Evolutionary conservation across 1,139 yeast genomes (phyloP).

Genomic region (Ogataea hybrid): DNA sequence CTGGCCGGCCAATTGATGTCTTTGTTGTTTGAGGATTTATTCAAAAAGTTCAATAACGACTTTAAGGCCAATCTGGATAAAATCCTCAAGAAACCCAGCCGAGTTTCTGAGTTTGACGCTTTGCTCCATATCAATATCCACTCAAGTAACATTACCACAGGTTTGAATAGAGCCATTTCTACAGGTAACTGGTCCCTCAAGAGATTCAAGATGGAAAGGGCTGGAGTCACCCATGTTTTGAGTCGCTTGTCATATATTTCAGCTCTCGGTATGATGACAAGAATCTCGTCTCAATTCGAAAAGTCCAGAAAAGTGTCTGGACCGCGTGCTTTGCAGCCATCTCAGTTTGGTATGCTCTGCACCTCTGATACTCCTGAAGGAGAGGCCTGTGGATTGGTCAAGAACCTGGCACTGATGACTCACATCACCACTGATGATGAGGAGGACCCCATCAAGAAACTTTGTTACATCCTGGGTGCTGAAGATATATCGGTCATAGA

Average conservation of each 20-base stretch:
- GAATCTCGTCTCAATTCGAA: constrained; percentile 97
- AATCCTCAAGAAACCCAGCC: constrained; percentile 86
- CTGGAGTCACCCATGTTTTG: constrained; percentile 97
- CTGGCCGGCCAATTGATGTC: constrained; percentile 98
- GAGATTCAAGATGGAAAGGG: constrained; percentile 99
- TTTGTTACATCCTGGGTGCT: constrained; percentile 84
- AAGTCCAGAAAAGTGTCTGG: constrained; percentile 98
- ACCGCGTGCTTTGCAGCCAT: constrained; percentile 98
- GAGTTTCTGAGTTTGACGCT: constrained; percentile 96
- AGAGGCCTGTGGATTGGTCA: constrained; percentile 98
- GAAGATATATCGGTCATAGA: constrained; percentile 82
- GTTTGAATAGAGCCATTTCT: constrained; percentile 93
- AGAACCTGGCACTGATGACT: constrained; percentile 95
- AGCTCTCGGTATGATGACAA: constrained; percentile 99
- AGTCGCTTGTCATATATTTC: constrained; percentile 89
- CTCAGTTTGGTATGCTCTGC: constrained; percentile 98
- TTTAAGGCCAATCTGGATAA: constrained; percentile 94
- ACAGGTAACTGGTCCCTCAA: constrained; percentile 99
- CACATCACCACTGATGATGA: constrained; percentile 99
- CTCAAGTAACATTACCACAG: constrained; percentile 89
- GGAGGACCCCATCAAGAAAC: constrained; percentile 77
- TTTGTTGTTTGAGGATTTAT: constrained; percentile 89
- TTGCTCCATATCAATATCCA: constrained; percentile 84
- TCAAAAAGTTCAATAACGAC: constrained; percentile 92
- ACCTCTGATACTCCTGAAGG: constrained; percentile 99